These are phyloP conservation scores for Ceratocystis papillata DNA, from an alignment of 2,329 filamentous ascomycete genomes.

Conservation along the genomic window DNA sequence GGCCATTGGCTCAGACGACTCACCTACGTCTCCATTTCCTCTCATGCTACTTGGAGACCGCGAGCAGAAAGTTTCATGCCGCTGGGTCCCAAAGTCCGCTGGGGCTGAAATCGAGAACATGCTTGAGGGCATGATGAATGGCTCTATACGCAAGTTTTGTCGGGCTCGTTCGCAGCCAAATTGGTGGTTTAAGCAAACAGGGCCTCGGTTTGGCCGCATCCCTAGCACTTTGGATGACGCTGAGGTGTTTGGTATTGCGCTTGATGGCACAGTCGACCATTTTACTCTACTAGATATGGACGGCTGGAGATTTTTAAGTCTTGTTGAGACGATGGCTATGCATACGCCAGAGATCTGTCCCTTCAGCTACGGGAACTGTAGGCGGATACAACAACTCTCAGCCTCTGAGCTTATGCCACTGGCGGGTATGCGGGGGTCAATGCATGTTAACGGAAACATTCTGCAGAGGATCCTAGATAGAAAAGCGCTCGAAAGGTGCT, in stretches of 20 bases:
- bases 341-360: conserved; percentile 19
- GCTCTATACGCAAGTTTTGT: conserved; percentile 47
- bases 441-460: conserved; percentile 60
- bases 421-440: conserved; percentile 36
- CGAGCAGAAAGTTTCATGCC: conserved; percentile 38
- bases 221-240: conserved; percentile 36
- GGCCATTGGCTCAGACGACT: conserved; percentile 34
- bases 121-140: conserved; percentile 47
- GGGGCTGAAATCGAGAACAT: conserved; percentile 38
- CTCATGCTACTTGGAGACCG: conserved; percentile 41
- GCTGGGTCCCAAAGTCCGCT: conserved; percentile 41
- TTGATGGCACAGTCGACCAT: conserved; percentile 59
- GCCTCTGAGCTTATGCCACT: conserved; percentile 20
- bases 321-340: conserved; percentile 59
- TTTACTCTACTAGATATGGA: conserved; percentile 54
- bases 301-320: conserved; percentile 57
- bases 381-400: not conserved
- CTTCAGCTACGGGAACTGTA: not conserved
- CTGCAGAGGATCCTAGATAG: conserved; percentile 44
- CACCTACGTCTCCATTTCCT: conserved; percentile 30
- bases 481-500: conserved; percentile 37
- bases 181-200: conserved; percentile 36
- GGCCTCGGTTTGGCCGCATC: conserved; percentile 36
- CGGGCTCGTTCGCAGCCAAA: conserved; percentile 42
- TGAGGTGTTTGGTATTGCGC: conserved; percentile 52